Evolutionary conservation across 345 rosid species (phyloP).

Genomic region (Aurinia saxatilis): DNA sequence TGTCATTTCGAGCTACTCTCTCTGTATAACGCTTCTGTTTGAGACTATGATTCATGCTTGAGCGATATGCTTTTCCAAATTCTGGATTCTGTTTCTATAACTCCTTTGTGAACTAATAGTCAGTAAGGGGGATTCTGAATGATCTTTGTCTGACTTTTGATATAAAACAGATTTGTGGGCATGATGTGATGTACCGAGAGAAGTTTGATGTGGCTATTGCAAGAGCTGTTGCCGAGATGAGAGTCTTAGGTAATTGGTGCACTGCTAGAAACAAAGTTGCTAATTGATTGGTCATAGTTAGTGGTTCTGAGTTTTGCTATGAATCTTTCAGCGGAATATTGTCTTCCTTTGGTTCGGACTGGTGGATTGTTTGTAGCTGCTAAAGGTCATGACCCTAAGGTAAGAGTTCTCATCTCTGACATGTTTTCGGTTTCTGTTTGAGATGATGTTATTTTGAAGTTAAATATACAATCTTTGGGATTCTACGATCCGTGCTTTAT

Average conservation of each 20-base stretch:
- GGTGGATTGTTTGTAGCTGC: slow-evolving; percentile 96
- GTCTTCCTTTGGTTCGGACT: slow-evolving; percentile 87
- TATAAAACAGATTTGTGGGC: slow-evolving; percentile 70
- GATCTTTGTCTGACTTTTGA: slow-evolving; percentile 7
- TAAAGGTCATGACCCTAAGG: slow-evolving; percentile 92
- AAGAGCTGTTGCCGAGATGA: slow-evolving; percentile 96
- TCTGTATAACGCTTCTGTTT: background rate
- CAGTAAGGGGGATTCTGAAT: slow-evolving; percentile 4
- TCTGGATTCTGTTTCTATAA: background rate
- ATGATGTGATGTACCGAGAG: slow-evolving; percentile 54
- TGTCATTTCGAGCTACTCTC: background rate
- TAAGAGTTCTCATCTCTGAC: slow-evolving; percentile 19
- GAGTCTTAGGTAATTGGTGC: slow-evolving; percentile 56
- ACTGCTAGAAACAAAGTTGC: background rate
- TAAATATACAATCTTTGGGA: background rate
- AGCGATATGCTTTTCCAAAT: background rate
- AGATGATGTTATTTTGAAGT: background rate
- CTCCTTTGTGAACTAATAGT: background rate
- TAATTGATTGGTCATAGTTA: background rate
- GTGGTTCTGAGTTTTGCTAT: slow-evolving; percentile 4
- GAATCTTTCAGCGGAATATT: slow-evolving; percentile 70
- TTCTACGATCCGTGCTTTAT: background rate
- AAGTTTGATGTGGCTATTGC: slow-evolving; percentile 85
- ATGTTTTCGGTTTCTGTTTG: background rate
- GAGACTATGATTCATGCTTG: background rate